Evolutionary conservation across 208 protist genomes (phyloP).

Genomic region (Leishmania tropica): DNA sequence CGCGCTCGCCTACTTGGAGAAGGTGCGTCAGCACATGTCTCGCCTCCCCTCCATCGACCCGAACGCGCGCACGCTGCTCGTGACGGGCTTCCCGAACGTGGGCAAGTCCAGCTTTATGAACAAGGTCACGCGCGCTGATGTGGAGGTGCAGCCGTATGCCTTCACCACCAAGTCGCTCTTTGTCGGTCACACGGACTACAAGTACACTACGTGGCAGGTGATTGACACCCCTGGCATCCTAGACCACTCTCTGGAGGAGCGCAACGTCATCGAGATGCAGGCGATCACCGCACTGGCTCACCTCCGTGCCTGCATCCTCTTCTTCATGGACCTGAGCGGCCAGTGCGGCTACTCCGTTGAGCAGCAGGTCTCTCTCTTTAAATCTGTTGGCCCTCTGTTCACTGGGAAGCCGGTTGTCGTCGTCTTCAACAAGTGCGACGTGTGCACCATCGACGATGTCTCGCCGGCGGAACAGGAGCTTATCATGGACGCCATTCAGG

Average conservation of each 20-base stretch:
- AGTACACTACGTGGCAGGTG: slow-evolving; percentile 99
- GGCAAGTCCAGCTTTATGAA: slow-evolving; percentile 99
- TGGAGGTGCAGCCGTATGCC: slow-evolving; percentile 99
- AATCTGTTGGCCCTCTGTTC: slow-evolving; percentile 99
- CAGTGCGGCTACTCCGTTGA: slow-evolving; percentile 98
- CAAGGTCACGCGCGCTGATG: slow-evolving; percentile 99
- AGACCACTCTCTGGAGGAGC: slow-evolving; percentile 99
- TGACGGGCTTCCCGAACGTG: slow-evolving; percentile 99
- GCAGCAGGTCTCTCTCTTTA: slow-evolving; percentile 98
- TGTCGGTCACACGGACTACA: slow-evolving; percentile 99
- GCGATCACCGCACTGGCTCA: slow-evolving; percentile 99
- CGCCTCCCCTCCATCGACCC: slow-evolving; percentile 99
- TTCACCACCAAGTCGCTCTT: slow-evolving; percentile 99
- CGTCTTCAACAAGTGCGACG: slow-evolving; percentile 99
- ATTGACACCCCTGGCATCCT: slow-evolving; percentile 99
- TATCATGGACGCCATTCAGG: slow-evolving; percentile 86
- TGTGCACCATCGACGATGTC: slow-evolving; percentile 93
- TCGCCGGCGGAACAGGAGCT: slow-evolving; percentile 81
- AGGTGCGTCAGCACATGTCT: slow-evolving; percentile 99
- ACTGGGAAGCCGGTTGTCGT: slow-evolving; percentile 99
- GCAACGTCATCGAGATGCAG: slow-evolving; percentile 99
- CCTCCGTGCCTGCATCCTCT: slow-evolving; percentile 98
- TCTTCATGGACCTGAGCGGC: slow-evolving; percentile 99
- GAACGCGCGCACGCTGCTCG: slow-evolving; percentile 97
- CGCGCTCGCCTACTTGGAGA: slow-evolving; percentile 98